Conservation (phyloP, 2,329 filamentous ascomycete species). For the Cercospora sojina region DNA sequence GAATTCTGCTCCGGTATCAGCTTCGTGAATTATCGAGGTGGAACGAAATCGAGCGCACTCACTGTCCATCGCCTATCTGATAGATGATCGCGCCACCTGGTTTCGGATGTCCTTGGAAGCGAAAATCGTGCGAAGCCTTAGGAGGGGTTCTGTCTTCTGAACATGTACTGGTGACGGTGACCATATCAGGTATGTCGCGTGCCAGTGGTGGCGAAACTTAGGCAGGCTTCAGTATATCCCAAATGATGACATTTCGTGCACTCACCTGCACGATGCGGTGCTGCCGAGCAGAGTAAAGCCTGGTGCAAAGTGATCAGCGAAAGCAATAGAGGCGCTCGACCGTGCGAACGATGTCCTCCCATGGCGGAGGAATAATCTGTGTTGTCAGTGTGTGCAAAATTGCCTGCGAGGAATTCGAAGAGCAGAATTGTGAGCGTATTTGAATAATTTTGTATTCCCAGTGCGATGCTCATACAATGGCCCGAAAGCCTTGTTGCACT, state of each 20-base stretch:
- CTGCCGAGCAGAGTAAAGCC: constrained; percentile 28
- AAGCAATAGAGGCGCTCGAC: constrained; percentile 19
- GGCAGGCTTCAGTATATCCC: neutral
- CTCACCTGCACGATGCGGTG: constrained; percentile 26
- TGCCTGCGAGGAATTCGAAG: constrained; percentile 16
- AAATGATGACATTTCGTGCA: neutral
- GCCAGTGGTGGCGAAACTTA: neutral
- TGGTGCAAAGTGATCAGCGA: constrained; percentile 33
- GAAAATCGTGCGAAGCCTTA: neutral
- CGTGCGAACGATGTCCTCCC: neutral
- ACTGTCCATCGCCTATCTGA: constrained; percentile 22
- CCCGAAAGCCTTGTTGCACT: constrained; percentile 26
- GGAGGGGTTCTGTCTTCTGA: neutral
- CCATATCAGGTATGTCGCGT: neutral
- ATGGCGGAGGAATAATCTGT: constrained; percentile 14
- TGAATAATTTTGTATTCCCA: constrained; percentile 28
- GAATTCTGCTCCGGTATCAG: constrained; percentile 11
- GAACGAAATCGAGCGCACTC: neutral
- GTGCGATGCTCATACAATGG: constrained; percentile 17
- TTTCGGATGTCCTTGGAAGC: neutral
- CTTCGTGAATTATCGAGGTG: neutral
- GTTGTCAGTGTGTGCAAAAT: constrained; percentile 28
- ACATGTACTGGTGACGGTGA: constrained; percentile 13
- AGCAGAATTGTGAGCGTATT: constrained; percentile 26
- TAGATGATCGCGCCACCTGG: constrained; percentile 13